A percentile compares a stretch with the other conserved stretches of the same genome.
Conservation (phyloP, 2,329 filamentous ascomycete genomes). For the Trematosphaeria pertusa region DNA sequence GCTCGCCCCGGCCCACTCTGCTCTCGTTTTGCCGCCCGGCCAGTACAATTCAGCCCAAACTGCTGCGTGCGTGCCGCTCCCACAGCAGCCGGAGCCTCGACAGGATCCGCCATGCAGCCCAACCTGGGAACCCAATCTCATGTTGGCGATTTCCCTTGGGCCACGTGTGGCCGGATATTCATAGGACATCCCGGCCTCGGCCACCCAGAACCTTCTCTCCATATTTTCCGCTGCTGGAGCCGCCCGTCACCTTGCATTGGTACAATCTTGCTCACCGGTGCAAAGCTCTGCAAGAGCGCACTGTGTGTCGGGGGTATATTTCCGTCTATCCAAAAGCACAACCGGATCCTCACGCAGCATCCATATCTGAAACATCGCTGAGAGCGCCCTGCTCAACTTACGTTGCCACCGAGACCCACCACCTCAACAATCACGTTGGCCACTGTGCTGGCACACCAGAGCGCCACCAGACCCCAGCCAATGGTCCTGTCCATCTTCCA, state of each 20-base stretch:
- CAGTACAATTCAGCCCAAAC: slow-evolving; percentile 20
- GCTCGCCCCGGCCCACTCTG: slow-evolving; percentile 15
- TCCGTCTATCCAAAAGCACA: slow-evolving; percentile 14
- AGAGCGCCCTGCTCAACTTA: slow-evolving; percentile 22
- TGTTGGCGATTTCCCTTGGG: slow-evolving; percentile 14
- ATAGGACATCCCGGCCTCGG: slow-evolving; percentile 6
- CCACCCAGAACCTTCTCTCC: slow-evolving; percentile 12
- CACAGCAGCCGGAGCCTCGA: slow-evolving; percentile 22
- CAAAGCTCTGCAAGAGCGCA: slow-evolving; percentile 6
- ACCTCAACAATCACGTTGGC: slow-evolving; percentile 84
- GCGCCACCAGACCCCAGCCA: slow-evolving; percentile 76
- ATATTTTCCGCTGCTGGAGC: slow-evolving; percentile 7
- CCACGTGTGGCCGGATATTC: slow-evolving; percentile 24
- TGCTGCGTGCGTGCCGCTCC: slow-evolving; percentile 11
- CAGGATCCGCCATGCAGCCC: slow-evolving; percentile 24
- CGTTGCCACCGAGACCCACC: slow-evolving; percentile 44
- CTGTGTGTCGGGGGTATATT: slow-evolving; percentile 14
- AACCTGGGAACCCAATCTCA: slow-evolving; percentile 24
- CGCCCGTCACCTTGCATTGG: slow-evolving; percentile 17
- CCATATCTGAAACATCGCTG: slow-evolving; percentile 16
- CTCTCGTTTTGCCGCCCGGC: slow-evolving; percentile 13
- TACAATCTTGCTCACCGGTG: slow-evolving; percentile 21
- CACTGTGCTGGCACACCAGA: slow-evolving; percentile 83
- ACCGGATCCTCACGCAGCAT: slow-evolving; percentile 6
- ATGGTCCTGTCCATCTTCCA: slow-evolving; percentile 57